These are phyloP conservation scores for Eucalyptus cladocalyx DNA, from an alignment of 345 rosid genomes.

Conservation along the genomic window DNA sequence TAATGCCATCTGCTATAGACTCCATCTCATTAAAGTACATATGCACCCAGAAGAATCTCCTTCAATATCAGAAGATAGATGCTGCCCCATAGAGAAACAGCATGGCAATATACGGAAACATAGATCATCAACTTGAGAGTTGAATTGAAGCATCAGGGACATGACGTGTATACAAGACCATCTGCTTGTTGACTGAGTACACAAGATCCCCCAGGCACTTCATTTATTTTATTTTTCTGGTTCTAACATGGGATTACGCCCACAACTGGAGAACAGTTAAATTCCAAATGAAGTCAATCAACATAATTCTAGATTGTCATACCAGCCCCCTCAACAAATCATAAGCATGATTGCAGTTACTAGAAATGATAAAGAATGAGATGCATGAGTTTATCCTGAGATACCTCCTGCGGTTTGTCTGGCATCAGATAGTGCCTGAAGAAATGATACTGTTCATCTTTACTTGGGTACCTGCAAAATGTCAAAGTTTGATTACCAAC, in stretches of 20 bases:
- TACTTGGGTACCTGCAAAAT: constrained; percentile 60
- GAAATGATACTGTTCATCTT: constrained; percentile 79
- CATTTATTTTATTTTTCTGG: neutral
- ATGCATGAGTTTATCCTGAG: neutral
- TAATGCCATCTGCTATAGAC: neutral
- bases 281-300: neutral
- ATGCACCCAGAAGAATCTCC: neutral
- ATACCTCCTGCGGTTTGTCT: constrained; percentile 59
- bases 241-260: neutral
- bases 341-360: neutral
- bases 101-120: neutral
- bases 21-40: neutral
- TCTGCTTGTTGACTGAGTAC: neutral
- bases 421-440: constrained; percentile 77
- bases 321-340: neutral
- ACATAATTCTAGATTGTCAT: neutral
- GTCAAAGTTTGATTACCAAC: neutral
- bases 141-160: neutral
- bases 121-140: neutral
- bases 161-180: neutral
- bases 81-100: neutral
- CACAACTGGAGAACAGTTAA: neutral
- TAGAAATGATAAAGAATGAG: neutral
- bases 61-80: neutral
- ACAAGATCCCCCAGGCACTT: neutral